Evolutionary conservation across 306 rosid genomes (phyloP).

Genomic region (Sophora flavescens): DNA sequence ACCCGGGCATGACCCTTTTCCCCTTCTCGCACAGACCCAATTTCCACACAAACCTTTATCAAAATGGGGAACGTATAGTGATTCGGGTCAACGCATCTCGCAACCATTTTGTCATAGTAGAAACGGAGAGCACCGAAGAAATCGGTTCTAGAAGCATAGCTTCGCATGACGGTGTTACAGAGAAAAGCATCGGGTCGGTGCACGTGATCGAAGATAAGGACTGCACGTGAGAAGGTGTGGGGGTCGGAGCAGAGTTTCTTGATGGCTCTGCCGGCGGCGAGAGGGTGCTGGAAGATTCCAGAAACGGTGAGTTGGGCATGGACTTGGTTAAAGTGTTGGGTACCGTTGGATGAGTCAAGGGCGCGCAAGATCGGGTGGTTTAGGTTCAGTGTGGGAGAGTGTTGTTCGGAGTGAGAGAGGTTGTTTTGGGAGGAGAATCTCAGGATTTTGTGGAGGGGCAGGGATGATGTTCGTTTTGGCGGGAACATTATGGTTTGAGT

Average conservation of each 20-base stretch:
- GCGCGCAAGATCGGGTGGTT: conserved; percentile 49
- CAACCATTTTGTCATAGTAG: conserved; percentile 58
- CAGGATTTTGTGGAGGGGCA: neutral
- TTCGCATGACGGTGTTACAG: conserved; percentile 68
- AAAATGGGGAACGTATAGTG: conserved; percentile 71
- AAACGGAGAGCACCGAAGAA: conserved; percentile 50
- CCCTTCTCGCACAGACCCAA: conserved; percentile 43
- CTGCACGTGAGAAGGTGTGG: conserved; percentile 46
- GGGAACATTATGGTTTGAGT: neutral
- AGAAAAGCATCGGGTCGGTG: conserved; percentile 60
- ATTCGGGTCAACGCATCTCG: conserved; percentile 52
- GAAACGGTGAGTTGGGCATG: conserved; percentile 57
- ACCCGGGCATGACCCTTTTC: conserved; percentile 58
- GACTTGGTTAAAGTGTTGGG: conserved; percentile 52
- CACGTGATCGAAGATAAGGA: conserved; percentile 50
- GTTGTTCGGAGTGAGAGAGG: conserved; percentile 28
- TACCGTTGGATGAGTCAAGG: conserved; percentile 54
- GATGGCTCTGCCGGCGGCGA: conserved; percentile 54
- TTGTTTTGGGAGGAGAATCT: conserved; percentile 45
- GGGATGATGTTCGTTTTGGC: conserved; percentile 31
- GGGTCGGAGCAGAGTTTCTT: conserved; percentile 63
- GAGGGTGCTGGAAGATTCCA: conserved; percentile 56
- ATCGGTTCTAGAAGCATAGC: conserved; percentile 46
- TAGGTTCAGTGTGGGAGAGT: conserved; percentile 43
- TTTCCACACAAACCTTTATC: conserved; percentile 54